Evolutionary conservation across 176 grass and related monocot genomes (phyloP).

Genomic region (Phoenix dactylifera): DNA sequence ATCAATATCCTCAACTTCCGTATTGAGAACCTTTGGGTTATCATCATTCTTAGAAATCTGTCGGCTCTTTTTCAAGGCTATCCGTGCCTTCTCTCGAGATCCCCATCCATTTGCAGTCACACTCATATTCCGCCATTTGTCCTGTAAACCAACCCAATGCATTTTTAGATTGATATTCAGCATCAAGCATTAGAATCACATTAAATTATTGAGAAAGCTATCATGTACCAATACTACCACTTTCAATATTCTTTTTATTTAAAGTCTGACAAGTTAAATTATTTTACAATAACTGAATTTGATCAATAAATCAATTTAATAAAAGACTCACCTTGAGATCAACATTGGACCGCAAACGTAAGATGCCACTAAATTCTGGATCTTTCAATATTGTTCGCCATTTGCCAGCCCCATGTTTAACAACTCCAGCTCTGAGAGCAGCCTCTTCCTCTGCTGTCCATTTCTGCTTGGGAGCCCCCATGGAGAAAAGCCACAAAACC

Average conservation of each 20-base stretch:
- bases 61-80: slow-evolving; percentile 52
- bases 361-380: slow-evolving; percentile 62
- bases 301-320: not conserved
- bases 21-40: slow-evolving; percentile 32
- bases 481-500: slow-evolving; percentile 3
- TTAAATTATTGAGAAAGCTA: too few species aligned
- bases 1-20: slow-evolving; percentile 17
- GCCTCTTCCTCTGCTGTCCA: slow-evolving; percentile 88
- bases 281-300: not conserved
- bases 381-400: slow-evolving; percentile 94
- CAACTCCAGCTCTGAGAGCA: slow-evolving; percentile 87
- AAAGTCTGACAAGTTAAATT: not conserved
- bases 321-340: slow-evolving; percentile 83
- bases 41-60: slow-evolving; percentile 27
- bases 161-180: too few species aligned
- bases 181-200: too few species aligned
- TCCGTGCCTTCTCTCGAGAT: slow-evolving; percentile 66
- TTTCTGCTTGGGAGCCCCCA: slow-evolving; percentile 93
- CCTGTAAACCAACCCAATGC: slow-evolving; percentile 18
- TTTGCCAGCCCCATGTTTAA: slow-evolving; percentile 76
- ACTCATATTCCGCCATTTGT: slow-evolving; percentile 95
- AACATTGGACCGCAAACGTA: slow-evolving; percentile 79
- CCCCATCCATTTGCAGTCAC: slow-evolving; percentile 71
- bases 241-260: not conserved
- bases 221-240: too few species aligned